Conservation (phyloP, 306 rosid genomes). For the Fragaria ananassa region DNA sequence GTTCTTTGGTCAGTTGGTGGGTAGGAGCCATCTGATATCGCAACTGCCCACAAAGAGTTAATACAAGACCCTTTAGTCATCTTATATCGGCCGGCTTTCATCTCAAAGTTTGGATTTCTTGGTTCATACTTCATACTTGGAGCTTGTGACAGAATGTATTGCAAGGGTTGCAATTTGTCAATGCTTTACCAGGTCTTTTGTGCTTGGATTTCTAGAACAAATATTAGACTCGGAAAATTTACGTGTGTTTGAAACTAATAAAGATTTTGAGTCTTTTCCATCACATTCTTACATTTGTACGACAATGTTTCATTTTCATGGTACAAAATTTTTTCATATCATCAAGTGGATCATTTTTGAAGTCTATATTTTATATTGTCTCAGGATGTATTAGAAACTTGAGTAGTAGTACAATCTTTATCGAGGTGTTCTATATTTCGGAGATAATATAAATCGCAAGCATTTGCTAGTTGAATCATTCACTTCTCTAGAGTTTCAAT, state of each 20-base stretch:
- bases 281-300: no score
- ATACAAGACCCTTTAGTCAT: neutral
- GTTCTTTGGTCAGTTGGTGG: neutral
- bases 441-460: neutral
- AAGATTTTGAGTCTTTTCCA: neutral
- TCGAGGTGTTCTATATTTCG: neutral
- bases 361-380: neutral
- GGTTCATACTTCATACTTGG: conserved; percentile 17
- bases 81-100: neutral
- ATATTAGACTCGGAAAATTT: neutral
- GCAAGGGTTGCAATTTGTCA: neutral
- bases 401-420: neutral
- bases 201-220: no score
- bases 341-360: no score
- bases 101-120: neutral
- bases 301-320: no score
- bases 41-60: conserved; percentile 4
- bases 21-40: conserved; percentile 8
- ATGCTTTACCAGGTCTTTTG: no score
- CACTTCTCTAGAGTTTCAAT: neutral
- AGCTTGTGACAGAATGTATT: neutral
- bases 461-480: neutral
- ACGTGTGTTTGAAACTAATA: neutral
- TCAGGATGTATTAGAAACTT: neutral
- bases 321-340: neutral